A percentile compares a stretch with the other conserved stretches of the same genome.
These are phyloP conservation scores for Taphrina pruni DNA, from an alignment of 1,139 yeast genomes.

Conservation along the genomic window DNA sequence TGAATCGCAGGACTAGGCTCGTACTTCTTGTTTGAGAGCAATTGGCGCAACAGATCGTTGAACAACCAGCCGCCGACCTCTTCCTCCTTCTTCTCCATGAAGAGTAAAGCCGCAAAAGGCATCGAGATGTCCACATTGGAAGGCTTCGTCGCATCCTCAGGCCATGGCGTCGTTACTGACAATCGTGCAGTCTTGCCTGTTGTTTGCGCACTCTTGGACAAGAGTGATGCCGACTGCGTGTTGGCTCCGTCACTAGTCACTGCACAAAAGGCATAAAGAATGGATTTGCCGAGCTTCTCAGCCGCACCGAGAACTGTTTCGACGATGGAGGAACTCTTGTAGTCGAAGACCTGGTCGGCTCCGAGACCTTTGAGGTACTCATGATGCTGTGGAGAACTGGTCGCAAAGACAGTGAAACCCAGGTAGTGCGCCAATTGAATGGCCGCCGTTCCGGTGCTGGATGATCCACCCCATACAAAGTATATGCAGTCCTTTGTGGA, in stretches of 20 bases:
- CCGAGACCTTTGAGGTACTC: slow-evolving; percentile 53
- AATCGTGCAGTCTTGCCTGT: slow-evolving; percentile 1
- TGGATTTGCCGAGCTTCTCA: not conserved
- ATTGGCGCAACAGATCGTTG: not conserved
- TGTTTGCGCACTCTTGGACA: not conserved
- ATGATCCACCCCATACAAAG: slow-evolving; percentile 65
- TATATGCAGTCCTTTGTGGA: slow-evolving; percentile 49
- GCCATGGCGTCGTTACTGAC: not conserved
- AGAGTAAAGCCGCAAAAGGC: not conserved
- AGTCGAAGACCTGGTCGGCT: slow-evolving; percentile 55
- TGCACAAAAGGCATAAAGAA: not conserved
- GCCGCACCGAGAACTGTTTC: slow-evolving; percentile 15
- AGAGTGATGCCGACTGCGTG: slow-evolving; percentile 46
- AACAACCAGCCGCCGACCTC: slow-evolving; percentile 16
- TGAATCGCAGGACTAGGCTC: slow-evolving; percentile 5
- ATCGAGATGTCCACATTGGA: not conserved
- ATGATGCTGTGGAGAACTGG: slow-evolving; percentile 58
- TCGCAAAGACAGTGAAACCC: slow-evolving; percentile 58
- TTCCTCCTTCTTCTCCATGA: slow-evolving; percentile 1
- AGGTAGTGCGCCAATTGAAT: slow-evolving; percentile 58
- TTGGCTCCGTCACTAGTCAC: slow-evolving; percentile 44
- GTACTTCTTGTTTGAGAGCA: not conserved
- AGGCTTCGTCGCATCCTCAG: slow-evolving; percentile 3
- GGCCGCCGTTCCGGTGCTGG: slow-evolving; percentile 60
- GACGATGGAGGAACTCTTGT: slow-evolving; percentile 45